A percentile compares a stretch with the other conserved stretches of the same genome.
phyloP scores from a whole-genome alignment of 352 stramenopile genomes.

The Phytophthora multivora region DNA sequence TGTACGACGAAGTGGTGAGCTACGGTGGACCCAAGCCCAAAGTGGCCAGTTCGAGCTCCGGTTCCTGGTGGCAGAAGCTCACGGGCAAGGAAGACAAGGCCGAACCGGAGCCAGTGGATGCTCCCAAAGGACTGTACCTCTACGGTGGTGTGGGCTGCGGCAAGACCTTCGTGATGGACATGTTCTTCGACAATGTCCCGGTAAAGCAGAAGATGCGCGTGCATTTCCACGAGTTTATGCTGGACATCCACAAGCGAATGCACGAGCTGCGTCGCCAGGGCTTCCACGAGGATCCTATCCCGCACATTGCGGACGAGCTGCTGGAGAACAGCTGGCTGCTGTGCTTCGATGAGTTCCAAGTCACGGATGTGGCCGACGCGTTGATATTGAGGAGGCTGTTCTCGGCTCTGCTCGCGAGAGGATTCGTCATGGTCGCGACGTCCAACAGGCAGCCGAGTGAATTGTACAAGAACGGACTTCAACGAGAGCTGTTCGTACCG shows the following conservation, averaged over 20 bases:
- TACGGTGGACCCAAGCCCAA: constrained; percentile 53
- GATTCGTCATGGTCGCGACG: constrained; percentile 96
- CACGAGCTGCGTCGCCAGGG: constrained; percentile 92
- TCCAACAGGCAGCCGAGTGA: constrained; percentile 94
- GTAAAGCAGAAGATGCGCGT: constrained; percentile 86
- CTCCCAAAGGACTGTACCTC: constrained; percentile 96
- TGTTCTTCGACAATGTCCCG: constrained; percentile 92
- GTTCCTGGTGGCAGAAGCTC: constrained; percentile 66
- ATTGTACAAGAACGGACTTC: constrained; percentile 97
- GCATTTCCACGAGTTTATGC: constrained; percentile 99
- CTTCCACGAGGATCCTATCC: constrained; percentile 77
- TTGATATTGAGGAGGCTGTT: constrained; percentile 96
- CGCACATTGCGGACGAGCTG: constrained; percentile 88
- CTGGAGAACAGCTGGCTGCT: constrained; percentile 90
- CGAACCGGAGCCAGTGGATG: constrained; percentile 6
- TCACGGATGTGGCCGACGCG: constrained; percentile 97
- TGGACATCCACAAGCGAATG: constrained; percentile 95
- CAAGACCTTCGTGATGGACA: constrained; percentile 98
- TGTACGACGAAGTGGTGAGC: constrained; percentile 57
- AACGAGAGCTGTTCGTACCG: constrained; percentile 95
- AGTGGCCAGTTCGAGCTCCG: not conserved
- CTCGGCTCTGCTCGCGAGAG: constrained; percentile 84
- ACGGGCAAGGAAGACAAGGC: constrained; percentile 32
- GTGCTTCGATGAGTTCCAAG: constrained; percentile 99
- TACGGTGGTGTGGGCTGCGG: constrained; percentile 95